Percentiles rank a stretch among this genome's conserved stretches.
Conservation (phyloP, 768 basidiomycete genomes). For the Tricholoma sp. region DNA sequence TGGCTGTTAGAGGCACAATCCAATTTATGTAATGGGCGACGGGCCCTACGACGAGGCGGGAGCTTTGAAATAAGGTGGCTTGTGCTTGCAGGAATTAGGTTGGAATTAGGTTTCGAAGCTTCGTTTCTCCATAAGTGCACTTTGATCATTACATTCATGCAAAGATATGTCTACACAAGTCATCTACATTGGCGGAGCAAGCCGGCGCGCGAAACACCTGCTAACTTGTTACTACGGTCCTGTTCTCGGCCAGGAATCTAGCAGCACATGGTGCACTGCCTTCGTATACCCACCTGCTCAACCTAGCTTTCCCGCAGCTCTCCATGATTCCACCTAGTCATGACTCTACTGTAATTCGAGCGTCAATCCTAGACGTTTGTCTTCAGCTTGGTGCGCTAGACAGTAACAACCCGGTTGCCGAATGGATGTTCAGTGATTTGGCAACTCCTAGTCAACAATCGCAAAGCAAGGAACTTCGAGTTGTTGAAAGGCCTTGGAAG, state of each 20-base stretch:
- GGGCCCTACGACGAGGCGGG: no score
- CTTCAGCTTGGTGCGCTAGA: constrained; percentile 28
- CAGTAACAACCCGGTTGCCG: constrained; percentile 23
- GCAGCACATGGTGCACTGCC: neutral
- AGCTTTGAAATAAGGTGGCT: no score
- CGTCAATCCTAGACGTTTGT: constrained; percentile 28
- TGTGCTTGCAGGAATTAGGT: no score
- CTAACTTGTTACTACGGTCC: neutral
- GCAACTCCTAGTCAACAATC: constrained; percentile 1
- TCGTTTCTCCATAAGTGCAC: neutral
- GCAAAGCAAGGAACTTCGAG: neutral
- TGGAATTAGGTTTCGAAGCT: no score
- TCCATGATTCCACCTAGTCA: neutral
- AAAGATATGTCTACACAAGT: neutral
- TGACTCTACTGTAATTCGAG: constrained; percentile 21
- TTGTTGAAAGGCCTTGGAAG: no score
- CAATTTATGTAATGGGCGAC: no score
- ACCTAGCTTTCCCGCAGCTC: neutral
- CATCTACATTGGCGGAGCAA: neutral
- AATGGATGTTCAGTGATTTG: constrained; percentile 28
- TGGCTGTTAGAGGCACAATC: no score
- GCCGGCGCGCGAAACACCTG: no score
- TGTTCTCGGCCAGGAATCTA: neutral
- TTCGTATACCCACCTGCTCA: neutral
- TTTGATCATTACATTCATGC: neutral